These are phyloP conservation scores for Agapanthus africanus DNA, from an alignment of 106 monocot species.

Conservation along the genomic window DNA sequence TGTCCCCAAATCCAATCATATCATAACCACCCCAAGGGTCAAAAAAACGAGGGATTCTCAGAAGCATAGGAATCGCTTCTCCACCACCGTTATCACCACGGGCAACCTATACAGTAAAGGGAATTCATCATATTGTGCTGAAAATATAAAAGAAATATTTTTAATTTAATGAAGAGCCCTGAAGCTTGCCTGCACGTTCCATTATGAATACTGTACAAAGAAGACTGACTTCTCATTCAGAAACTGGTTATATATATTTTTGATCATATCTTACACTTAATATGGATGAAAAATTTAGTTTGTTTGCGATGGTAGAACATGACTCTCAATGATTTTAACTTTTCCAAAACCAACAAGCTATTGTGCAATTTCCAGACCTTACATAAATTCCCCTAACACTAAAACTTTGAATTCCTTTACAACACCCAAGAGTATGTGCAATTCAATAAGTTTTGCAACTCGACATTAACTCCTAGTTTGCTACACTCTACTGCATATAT, in stretches of 20 bases:
- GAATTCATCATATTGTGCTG: not conserved
- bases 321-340: not conserved
- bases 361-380: not conserved
- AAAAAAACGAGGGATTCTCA: constrained; percentile 82
- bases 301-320: not conserved
- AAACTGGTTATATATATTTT: not conserved
- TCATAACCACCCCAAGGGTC: constrained; percentile 99
- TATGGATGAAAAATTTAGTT: not conserved
- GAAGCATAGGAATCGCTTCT: constrained; percentile 91
- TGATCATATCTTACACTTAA: not conserved
- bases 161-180: not conserved
- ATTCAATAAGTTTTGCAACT: not conserved
- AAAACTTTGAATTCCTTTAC: not conserved
- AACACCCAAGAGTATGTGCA: not conserved
- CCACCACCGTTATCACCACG: constrained; percentile 79
- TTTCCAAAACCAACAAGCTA: not conserved
- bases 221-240: not conserved
- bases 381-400: not conserved
- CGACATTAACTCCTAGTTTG: not conserved
- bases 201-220: not conserved
- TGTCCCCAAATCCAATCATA: constrained; percentile 99
- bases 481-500: not conserved
- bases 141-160: not conserved
- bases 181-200: not conserved
- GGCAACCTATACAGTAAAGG: constrained; percentile 56